phyloP scores from a whole-genome alignment of 139 green algal genomes.

The Haematococcus sp. region DNA sequence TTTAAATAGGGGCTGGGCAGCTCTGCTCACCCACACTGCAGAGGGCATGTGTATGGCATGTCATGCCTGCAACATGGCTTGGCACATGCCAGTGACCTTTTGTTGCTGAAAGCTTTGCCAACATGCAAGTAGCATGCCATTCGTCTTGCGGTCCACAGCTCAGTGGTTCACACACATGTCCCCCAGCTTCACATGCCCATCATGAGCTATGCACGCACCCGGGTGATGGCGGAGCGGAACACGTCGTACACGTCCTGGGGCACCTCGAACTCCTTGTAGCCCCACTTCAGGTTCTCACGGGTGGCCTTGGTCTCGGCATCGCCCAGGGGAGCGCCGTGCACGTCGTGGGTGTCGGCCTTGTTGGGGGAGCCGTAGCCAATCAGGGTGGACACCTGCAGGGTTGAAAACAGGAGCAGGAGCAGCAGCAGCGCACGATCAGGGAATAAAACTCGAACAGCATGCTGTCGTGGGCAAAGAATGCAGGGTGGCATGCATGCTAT shows the following conservation, averaged over 20 bases:
- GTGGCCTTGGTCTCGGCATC: conserved; percentile 91
- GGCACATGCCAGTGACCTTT: no score
- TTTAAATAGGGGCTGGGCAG: no score
- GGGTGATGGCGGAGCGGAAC: conserved; percentile 35
- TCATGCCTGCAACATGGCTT: not conserved
- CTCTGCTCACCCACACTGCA: not conserved
- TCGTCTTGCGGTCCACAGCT: no score
- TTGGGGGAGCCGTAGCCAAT: conserved; percentile 99
- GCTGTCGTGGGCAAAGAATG: not conserved
- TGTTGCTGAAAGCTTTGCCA: no score
- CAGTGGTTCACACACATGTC: no score
- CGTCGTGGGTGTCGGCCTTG: conserved; percentile 96
- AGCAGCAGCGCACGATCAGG: not conserved
- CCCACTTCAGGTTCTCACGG: conserved; percentile 93
- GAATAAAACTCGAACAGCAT: no score
- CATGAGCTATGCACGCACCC: no score
- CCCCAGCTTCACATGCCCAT: no score
- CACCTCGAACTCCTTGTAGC: conserved; percentile 91
- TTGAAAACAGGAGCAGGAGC: not conserved
- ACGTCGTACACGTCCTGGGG: conserved; percentile 74
- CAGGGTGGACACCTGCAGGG: conserved; percentile 78
- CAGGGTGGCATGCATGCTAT: not conserved
- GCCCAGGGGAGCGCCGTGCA: conserved; percentile 95
- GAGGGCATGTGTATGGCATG: no score
- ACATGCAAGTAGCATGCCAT: no score